Base-by-base conservation (phyloP, 2,329 filamentous ascomycete species). In the Monosporascus sp. region DNA sequence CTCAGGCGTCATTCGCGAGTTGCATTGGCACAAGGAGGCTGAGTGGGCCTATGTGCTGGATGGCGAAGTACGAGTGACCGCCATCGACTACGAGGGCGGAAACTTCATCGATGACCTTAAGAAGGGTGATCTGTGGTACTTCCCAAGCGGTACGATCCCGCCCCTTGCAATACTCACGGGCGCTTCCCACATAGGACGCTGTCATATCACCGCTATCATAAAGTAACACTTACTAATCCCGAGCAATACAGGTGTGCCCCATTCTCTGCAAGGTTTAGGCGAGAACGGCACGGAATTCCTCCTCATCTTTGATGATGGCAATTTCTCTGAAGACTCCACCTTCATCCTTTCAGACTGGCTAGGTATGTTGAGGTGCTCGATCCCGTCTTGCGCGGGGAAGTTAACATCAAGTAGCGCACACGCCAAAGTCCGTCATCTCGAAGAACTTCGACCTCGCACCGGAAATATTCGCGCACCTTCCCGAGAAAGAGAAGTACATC, bases 1-100 rank as follows among this genome's bases (percentile, higher is more conserved):
- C 39, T 72, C 82, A 57, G 86, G 87, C 37, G 87, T 85, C 35
- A 89, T 89, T 60, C 84, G 88, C 27, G 88, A 91, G 67, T 75
- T 91, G 8, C 88, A 91, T 65, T 91, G 88, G 88, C 88, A 91
- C 74, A 89, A 88, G 61, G 85, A 89, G 66, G 87, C 85, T 38
- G 88, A 91, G 64, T 90, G 88, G 87, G 85, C 85, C 0, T 90
- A 87, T 57, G 83, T 90, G 3, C 78, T 90, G 0, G 81, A 86
- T 52, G 88, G 88, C 49, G 77, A 79, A 54, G 85, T 88, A 20
- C 82, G 88, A 50, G 80, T 91, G 49, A 89, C 87, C 0, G 87
- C 84, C 1, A 77, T 91, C 18, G 87, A 90, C 68, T 82, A 85
- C 43, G 85, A 92, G 56, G 88, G 88, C 9, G 83, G 88, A 55